A percentile compares a stretch with the other conserved stretches of the same genome.
phyloP scores from a whole-genome alignment of 2,329 filamentous ascomycete species.

The Plectosphaerella sp. region DNA sequence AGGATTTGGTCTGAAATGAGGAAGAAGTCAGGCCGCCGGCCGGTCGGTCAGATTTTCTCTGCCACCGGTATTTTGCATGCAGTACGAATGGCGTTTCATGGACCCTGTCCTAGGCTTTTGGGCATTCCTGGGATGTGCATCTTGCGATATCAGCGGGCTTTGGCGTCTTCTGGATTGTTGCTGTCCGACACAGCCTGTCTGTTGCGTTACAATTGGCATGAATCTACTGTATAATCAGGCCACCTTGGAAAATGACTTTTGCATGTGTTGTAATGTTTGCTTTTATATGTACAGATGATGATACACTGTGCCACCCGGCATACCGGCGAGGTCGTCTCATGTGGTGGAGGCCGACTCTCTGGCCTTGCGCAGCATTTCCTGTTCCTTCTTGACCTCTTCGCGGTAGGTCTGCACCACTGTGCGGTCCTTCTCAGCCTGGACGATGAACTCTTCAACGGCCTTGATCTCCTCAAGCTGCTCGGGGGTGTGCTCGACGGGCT shows the following conservation, averaged over 20 bases:
- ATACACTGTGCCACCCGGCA: slow-evolving; percentile 1
- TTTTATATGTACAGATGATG: slow-evolving; percentile 2
- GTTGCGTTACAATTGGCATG: no score
- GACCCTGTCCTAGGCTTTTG: no score
- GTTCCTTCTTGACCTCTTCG: slow-evolving; percentile 57
- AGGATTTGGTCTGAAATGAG: slow-evolving; percentile 81
- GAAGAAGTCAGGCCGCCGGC: neutral
- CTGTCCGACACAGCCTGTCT: no score
- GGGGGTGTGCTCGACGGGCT: slow-evolving; percentile 48
- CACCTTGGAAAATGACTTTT: no score
- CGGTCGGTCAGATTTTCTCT: no score
- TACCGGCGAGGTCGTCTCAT: neutral
- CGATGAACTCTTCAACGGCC: slow-evolving; percentile 50
- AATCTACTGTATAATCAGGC: no score
- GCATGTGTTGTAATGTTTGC: no score
- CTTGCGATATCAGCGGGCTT: no score
- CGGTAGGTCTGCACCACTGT: slow-evolving; percentile 43
- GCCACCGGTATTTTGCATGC: no score
- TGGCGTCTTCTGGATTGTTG: no score
- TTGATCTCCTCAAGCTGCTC: slow-evolving; percentile 57
- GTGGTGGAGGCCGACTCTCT: slow-evolving; percentile 14
- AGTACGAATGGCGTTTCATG: no score
- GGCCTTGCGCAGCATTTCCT: slow-evolving; percentile 41
- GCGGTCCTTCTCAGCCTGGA: slow-evolving; percentile 49
- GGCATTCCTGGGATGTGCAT: no score